Base-by-base conservation (phyloP, 768 basidiomycete genomes). In the Russula compacta region DNA sequence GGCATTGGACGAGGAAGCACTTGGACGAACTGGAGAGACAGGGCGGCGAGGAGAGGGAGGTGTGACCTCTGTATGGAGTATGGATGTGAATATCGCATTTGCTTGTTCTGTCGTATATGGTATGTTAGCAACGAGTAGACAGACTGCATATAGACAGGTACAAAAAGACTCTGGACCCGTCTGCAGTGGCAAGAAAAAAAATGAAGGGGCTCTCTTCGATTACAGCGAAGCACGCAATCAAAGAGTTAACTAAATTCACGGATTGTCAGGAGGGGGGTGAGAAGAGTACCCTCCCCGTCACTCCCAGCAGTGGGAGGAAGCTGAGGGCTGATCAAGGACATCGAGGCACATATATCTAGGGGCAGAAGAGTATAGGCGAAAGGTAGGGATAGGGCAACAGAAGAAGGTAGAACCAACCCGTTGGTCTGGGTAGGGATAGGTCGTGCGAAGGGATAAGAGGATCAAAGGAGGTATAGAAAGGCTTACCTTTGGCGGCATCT, bases 41-140 rank as follows among this genome's bases (percentile, higher is more conserved):
- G 87, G 77, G 19, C 84, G 78, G 35, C 74, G 77, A 5, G 86
- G 83, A 0, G 84, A 83, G 2, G 83, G 79, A 4, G 88, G 86
- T 0, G 87, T 87, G 52, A 92, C 86, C 75, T 91, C 85, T 40
- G 83, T 81, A 70, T 90, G 83, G 19, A 92, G 75, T 62, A 92
- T 82, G 32, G 86, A 81, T 62, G 78, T 84, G 76, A 92, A 92
- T 55, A 91, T 81, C 11, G 86, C 78, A 69, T 92, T 92, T 56
- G 89, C 88, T 83, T 92, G 89, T 74, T 92, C 89, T 88, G 63
- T 38, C 21, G 49, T 33, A 38, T 29, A 32, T 61, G 39, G 15
- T 40, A 58, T 10, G 63, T 67, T 50, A 67, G 72, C 21, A 43
- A 58, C 19, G 53, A 58, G 68, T 61, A 59, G 65, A 50, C 54